A percentile compares a stretch with the other conserved stretches of the same genome.
Evolutionary conservation across 148 eudicot species (phyloP).

Genomic region (Rhododendron vialii): DNA sequence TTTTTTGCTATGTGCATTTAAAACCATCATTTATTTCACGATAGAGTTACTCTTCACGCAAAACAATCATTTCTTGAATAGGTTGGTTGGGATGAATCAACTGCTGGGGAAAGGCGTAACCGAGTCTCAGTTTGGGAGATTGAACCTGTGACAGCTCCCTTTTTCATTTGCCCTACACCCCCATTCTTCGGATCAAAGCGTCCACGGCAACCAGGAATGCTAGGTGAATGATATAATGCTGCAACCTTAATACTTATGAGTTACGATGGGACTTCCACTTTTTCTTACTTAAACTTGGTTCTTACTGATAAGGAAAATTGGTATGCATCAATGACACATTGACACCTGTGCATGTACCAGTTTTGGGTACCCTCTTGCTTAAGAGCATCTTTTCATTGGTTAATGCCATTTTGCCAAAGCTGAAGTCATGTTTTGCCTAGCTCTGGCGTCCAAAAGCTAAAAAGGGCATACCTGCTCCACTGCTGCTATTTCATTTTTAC

Average conservation of each 20-base stretch:
- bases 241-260: not conserved
- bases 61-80: constrained; percentile 19
- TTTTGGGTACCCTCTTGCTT: not conserved
- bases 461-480: not conserved
- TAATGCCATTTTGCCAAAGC: not conserved
- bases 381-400: not conserved
- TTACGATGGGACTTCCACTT: not conserved
- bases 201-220: constrained; percentile 85
- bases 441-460: not conserved
- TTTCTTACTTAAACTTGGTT: not conserved
- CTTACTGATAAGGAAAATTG: not conserved
- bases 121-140: constrained; percentile 97
- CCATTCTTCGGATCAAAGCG: constrained; percentile 77
- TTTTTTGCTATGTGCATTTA: not conserved
- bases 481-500: not conserved
- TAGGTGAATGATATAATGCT: constrained; percentile 35
- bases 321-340: not conserved
- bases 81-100: constrained; percentile 99
- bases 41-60: not conserved
- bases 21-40: not conserved
- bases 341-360: not conserved
- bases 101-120: constrained; percentile 89
- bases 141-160: constrained; percentile 95
- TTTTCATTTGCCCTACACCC: constrained; percentile 89
- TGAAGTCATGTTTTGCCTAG: not conserved